Evolutionary conservation across 441 rosid species (phyloP).

Genomic region (Populus tomentosa): DNA sequence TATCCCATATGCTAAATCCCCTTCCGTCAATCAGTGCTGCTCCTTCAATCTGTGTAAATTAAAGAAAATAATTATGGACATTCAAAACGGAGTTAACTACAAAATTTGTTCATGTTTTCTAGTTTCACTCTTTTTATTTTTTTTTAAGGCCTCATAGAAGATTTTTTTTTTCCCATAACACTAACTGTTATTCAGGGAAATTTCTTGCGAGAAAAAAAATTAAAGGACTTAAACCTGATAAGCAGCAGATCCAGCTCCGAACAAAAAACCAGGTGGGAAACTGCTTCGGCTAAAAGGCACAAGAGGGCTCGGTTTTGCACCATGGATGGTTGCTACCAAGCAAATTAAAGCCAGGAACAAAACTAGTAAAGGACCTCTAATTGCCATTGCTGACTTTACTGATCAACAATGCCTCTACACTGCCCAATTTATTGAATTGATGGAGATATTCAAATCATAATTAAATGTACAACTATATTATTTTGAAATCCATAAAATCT

Average conservation of each 20-base stretch:
- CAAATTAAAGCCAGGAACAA: not conserved
- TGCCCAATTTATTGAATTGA: not conserved
- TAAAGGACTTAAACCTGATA: not conserved
- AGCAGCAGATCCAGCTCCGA: constrained; percentile 21
- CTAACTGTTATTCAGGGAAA: not conserved
- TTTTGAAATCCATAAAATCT: too few species aligned
- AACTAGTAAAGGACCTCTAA: not conserved
- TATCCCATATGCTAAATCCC: constrained; percentile 35
- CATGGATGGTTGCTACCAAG: not conserved
- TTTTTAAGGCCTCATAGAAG: too few species aligned
- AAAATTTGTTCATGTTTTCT: too few species aligned
- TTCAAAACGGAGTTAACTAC: too few species aligned
- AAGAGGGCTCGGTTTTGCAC: not conserved
- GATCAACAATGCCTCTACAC: not conserved
- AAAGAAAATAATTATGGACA: too few species aligned
- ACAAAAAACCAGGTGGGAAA: constrained; percentile 17
- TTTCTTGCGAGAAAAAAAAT: not conserved
- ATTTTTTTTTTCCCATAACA: not conserved
- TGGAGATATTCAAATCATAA: too few species aligned
- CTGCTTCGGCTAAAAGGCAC: constrained; percentile 3
- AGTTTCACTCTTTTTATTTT: too few species aligned
- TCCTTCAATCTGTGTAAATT: constrained; percentile 20
- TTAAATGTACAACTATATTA: too few species aligned
- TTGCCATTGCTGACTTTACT: constrained; percentile 1
- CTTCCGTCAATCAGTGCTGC: constrained; percentile 26